Base-by-base conservation (phyloP, 176 grass and related monocot species). In the Lolium perenne region DNA sequence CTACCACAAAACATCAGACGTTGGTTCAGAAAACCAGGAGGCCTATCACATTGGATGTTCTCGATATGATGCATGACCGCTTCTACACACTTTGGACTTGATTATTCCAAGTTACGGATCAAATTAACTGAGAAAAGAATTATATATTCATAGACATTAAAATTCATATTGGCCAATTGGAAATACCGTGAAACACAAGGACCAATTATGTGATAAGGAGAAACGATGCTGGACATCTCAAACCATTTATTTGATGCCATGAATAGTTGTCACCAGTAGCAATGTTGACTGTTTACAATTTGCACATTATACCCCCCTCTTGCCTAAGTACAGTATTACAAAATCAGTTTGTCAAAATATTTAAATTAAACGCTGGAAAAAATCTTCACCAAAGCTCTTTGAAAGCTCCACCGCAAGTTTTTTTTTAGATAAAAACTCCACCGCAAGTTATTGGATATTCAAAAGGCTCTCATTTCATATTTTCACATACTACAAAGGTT, bases 351-450 rank as follows among this genome's bases (percentile, higher is more conserved):
- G 6, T 41, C 40, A 41, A 75, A 75, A 38, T 84, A 87, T 87
- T 80, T 87, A 91, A 75, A 84, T 50, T 80, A 84, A 59, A 80
- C n/a, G 29, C 38, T 18, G 66, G 47, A 5, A 84, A 53, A 38
- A 58, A 45, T 84, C 84, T 38, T 67, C 85, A 45, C 6, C 2
- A 41, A 41, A 41, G 40, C 40, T 6, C 40, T 41, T 41, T 74
- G 38, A 40, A 40, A 40, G 38, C 38, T 40, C 38, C 38, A n/a
- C n/a, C n/a, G n/a, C n/a, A n/a, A n/a, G n/a, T n/a, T n/a, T n/a
- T n/a, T n/a, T n/a, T n/a, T n/a, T n/a, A n/a, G n/a, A n/a, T 29
- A 29, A 41, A 41, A 41, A 3, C 40, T 41, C 40, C 40, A 41
- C 40, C 40, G 6, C 40, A 41, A 41, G 40, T 41, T 41, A 41